Percentiles rank a stretch among this genome's conserved stretches.
Conservation (phyloP, 768 basidiomycete species). For the Pisolithus marmoratus region DNA sequence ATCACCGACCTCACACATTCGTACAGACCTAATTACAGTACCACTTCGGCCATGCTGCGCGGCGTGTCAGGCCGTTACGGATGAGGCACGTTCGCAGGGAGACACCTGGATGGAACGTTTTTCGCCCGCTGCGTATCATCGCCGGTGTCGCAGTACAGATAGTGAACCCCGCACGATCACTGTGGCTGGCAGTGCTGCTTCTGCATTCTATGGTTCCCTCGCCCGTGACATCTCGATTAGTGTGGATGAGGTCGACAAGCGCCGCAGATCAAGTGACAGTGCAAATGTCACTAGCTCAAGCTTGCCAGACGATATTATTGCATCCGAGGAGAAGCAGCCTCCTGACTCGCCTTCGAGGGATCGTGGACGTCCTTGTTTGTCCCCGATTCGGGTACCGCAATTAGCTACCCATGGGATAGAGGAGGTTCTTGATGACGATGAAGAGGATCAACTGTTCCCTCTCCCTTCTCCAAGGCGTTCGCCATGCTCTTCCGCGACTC, state of each 20-base stretch:
- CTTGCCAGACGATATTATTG: neutral
- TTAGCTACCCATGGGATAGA: conserved; percentile 23
- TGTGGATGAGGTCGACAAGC: conserved; percentile 63
- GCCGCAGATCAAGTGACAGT: conserved; percentile 41
- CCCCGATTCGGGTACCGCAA: conserved; percentile 8
- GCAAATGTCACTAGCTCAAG: neutral
- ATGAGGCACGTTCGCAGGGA: conserved; percentile 49
- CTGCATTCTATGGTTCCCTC: conserved; percentile 14
- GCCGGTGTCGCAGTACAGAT: conserved; percentile 41
- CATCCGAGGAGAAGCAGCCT: neutral
- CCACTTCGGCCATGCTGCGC: conserved; percentile 70
- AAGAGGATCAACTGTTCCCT: conserved; percentile 52
- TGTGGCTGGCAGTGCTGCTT: conserved; percentile 26
- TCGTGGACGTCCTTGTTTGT: conserved; percentile 2
- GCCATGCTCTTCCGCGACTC: conserved; percentile 37
- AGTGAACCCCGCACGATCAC: conserved; percentile 28
- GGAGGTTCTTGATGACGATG: conserved; percentile 45
- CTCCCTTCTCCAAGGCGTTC: conserved; percentile 55
- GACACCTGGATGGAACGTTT: conserved; percentile 61
- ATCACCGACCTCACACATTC: conserved; percentile 29
- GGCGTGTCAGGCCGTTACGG: conserved; percentile 54
- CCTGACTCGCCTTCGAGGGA: neutral
- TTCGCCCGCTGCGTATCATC: conserved; percentile 53
- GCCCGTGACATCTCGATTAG: conserved; percentile 34
- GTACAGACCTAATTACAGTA: conserved; percentile 42